Percentiles rank a stretch among this genome's conserved stretches.
These are phyloP conservation scores for Lasiosphaeria ovina DNA, from an alignment of 495 filamentous ascomycete genomes.

Conservation along the genomic window DNA sequence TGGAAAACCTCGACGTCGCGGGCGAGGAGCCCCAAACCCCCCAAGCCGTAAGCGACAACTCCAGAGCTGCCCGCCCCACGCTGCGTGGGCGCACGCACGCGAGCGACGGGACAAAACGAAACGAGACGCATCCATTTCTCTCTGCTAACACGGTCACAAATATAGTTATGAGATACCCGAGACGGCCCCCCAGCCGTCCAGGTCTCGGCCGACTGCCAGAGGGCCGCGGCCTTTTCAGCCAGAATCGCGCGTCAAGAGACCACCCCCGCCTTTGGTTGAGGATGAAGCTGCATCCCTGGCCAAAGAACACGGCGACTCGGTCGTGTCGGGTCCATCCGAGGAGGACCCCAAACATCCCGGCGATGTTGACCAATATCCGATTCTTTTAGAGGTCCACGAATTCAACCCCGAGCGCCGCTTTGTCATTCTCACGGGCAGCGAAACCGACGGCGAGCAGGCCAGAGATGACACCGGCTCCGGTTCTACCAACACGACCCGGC, in stretches of 20 bases:
- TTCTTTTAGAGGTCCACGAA: slow-evolving; percentile 41
- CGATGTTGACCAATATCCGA: slow-evolving; percentile 42
- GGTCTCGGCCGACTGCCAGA: slow-evolving; percentile 17
- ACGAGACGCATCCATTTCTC: no score
- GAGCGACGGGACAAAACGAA: no score
- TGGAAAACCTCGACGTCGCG: slow-evolving; percentile 43
- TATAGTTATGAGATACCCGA: slow-evolving; percentile 10
- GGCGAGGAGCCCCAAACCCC: slow-evolving; percentile 34
- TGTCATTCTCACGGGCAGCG: slow-evolving; percentile 36
- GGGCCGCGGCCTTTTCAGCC: slow-evolving; percentile 11
- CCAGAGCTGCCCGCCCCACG: background rate
- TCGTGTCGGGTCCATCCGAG: slow-evolving; percentile 23
- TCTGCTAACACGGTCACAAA: background rate
- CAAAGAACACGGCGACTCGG: slow-evolving; percentile 38
- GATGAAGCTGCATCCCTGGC: slow-evolving; percentile 46
- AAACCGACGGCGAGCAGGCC: slow-evolving; percentile 18
- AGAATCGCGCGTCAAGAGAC: slow-evolving; percentile 16
- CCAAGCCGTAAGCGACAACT: slow-evolving; percentile 32
- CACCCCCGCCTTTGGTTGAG: slow-evolving; percentile 45
- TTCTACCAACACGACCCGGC: background rate
- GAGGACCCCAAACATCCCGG: slow-evolving; percentile 45
- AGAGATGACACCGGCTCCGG: no score
- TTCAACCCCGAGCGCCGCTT: slow-evolving; percentile 50
- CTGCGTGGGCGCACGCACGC: no score
- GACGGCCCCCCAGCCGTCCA: slow-evolving; percentile 13